A percentile compares a stretch with the other conserved stretches of the same genome.
Evolutionary conservation across 192 early-diverging fungal species (phyloP).

Genomic region (Entophlyctis helioformis): DNA sequence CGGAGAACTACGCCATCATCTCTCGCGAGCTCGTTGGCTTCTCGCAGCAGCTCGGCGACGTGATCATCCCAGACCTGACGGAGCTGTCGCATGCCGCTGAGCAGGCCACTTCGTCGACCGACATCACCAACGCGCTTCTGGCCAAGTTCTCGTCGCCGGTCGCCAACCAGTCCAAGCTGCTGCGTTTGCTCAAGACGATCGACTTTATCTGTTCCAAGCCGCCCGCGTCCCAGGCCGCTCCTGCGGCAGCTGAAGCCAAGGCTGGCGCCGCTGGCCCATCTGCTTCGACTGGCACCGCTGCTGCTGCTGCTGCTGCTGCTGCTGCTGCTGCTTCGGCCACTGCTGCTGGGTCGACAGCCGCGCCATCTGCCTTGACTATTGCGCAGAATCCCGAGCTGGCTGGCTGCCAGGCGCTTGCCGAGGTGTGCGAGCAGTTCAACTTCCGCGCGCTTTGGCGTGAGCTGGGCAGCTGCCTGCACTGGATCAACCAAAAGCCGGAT

Average conservation of each 20-base stretch:
- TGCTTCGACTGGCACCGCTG: neutral
- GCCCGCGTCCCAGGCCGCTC: neutral
- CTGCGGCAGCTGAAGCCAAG: neutral
- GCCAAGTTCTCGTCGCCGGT: slow-evolving; percentile 71
- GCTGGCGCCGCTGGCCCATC: neutral
- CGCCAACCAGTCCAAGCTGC: slow-evolving; percentile 81
- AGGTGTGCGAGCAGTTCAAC: slow-evolving; percentile 28
- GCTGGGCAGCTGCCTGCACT: slow-evolving; percentile 58
- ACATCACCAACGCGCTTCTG: slow-evolving; percentile 61
- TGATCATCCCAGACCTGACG: slow-evolving; percentile 58
- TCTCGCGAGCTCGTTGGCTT: slow-evolving; percentile 64
- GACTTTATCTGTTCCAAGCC: slow-evolving; percentile 70
- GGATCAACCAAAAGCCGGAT: slow-evolving; percentile 61
- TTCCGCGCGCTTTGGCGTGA: slow-evolving; percentile 56
- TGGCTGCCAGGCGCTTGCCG: slow-evolving; percentile 1
- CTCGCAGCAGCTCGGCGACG: slow-evolving; percentile 54
- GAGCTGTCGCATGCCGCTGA: slow-evolving; percentile 49
- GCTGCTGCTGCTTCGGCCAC: too few species aligned
- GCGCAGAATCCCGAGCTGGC: neutral
- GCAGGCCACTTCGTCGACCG: slow-evolving; percentile 42
- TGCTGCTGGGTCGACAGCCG: too few species aligned
- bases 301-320: neutral
- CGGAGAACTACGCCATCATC: slow-evolving; percentile 46
- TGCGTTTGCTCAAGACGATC: slow-evolving; percentile 87
- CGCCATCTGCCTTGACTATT: too few species aligned